Evolutionary conservation across 208 protist species (phyloP), one percentile per base, ranked within the genome.

Genomic region (Entamoeba invadens): DNA sequence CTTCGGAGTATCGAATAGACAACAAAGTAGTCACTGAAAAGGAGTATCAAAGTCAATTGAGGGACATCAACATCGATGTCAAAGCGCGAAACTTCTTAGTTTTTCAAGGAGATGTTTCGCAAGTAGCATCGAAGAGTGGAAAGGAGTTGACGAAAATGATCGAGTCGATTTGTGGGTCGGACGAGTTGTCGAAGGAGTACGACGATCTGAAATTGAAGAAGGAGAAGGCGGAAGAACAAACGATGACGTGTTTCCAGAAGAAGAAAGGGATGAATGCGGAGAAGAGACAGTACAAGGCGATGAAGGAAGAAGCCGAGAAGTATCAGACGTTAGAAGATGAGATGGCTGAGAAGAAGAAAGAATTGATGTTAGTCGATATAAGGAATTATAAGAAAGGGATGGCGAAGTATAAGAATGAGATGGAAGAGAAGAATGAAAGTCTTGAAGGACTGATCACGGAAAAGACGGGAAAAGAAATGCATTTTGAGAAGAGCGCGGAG

Each of bases 101-200:
- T 1, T 97, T 96, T 92, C 98, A 99, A 95, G 98, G 99, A 94
- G 98, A 99, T 94, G 98, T 99, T 8, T 97, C 98, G 91, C 95
- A 95, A 2, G 96, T 99, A 4, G 98, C 98, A 4, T 96, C 97
- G n/a, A 98, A 98, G 93, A 97, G 95, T 45, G 97, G 98, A 35
- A 96, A 97, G 92, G 97, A 99, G 93, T 96, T 99, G 31, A 98
- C 98, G 8, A 96, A 97, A 46, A 94, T 99, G n/a, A 96, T 99
- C 16, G 98, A 99, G 95, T 94, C 97, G 46, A 96, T 99, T 38
- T 94, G 91, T 14, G 96, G 98, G 38, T 98, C 97, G 72, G 97
- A 93, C 6, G 97, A 98, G 44, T 96, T 98, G 1, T 96, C 97
- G 50, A 77, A 94, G 0, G 98, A 99, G 94, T 99, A 99, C 95